Conservation (phyloP, 2,329 filamentous ascomycete genomes). For the Penicillium hordei region DNA sequence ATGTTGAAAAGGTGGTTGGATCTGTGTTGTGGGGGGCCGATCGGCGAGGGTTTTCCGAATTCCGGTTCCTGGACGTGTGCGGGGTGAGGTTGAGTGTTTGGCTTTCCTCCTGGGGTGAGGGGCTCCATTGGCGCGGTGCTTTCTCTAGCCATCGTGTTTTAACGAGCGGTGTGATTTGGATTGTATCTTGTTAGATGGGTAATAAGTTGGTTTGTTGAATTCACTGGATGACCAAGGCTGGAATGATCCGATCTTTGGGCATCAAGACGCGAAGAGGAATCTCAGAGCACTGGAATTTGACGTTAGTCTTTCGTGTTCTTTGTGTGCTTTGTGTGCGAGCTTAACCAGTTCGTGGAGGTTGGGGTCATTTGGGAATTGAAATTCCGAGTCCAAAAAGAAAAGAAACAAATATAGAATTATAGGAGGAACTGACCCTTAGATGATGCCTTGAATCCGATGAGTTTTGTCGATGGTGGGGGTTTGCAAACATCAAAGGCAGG, state of each 20-base stretch:
- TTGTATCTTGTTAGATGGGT: background rate
- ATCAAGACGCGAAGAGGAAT: background rate
- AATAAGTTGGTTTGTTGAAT: too few species aligned
- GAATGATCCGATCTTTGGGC: background rate
- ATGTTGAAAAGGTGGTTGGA: slow-evolving; percentile 53
- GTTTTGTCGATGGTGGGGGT: slow-evolving; percentile 10
- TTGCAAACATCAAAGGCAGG: slow-evolving; percentile 1
- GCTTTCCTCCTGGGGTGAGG: slow-evolving; percentile 35
- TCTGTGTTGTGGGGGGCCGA: slow-evolving; percentile 48
- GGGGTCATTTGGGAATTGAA: background rate
- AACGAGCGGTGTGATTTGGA: slow-evolving; percentile 19
- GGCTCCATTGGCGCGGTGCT: slow-evolving; percentile 46
- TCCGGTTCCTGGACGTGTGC: slow-evolving; percentile 47
- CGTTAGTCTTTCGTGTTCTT: background rate
- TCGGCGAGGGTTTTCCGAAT: slow-evolving; percentile 60
- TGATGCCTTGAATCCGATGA: background rate
- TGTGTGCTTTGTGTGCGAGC: background rate
- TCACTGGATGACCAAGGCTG: background rate
- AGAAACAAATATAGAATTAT: rapidly evolving
- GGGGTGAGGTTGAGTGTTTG: slow-evolving; percentile 35
- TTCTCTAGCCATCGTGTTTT: slow-evolving; percentile 51
- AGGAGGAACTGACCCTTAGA: background rate
- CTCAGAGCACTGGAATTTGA: background rate
- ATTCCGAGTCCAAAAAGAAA: background rate
- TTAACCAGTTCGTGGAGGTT: background rate